Percentiles rank a stretch among this genome's conserved stretches.
Conservation (phyloP, 2,329 filamentous ascomycete genomes). For the Penicillium crustosum region DNA sequence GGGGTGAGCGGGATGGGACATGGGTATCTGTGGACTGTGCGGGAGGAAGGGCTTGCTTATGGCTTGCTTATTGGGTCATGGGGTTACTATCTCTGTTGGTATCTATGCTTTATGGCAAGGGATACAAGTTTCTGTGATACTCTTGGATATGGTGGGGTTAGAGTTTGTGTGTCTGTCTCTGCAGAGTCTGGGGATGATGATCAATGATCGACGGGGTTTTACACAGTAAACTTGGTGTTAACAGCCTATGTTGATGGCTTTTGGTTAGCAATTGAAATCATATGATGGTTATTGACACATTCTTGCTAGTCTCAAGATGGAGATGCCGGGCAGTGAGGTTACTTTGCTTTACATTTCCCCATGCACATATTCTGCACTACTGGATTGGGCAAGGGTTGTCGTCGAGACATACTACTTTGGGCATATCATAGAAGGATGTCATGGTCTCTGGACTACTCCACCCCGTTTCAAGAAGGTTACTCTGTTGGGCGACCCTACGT, state of each 20-base stretch:
- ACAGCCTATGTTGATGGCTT: not conserved
- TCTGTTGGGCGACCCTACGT: not conserved
- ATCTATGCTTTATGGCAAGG: not conserved
- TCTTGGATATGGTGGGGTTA: not conserved
- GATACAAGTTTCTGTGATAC: not conserved
- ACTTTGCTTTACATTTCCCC: not conserved
- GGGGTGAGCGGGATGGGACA: not conserved
- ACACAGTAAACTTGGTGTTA: too few species aligned
- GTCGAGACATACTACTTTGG: not conserved
- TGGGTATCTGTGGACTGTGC: not conserved
- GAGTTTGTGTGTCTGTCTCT: not conserved
- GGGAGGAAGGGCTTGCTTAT: not conserved
- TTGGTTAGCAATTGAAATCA: not conserved
- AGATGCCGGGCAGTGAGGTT: not conserved
- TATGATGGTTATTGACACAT: not conserved
- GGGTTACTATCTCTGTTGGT: not conserved
- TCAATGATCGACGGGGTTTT: not conserved
- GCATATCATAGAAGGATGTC: not conserved
- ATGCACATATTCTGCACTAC: not conserved
- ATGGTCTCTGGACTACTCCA: not conserved
- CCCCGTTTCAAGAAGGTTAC: not conserved
- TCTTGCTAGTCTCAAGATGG: constrained; percentile 1
- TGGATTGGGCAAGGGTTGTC: not conserved
- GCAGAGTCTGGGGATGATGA: constrained; percentile 8
- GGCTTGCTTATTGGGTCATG: not conserved